These are phyloP conservation scores for Schoenoplectus tabernaemontani DNA, from an alignment of 202 grass and related monocot genomes.

Conservation along the genomic window DNA sequence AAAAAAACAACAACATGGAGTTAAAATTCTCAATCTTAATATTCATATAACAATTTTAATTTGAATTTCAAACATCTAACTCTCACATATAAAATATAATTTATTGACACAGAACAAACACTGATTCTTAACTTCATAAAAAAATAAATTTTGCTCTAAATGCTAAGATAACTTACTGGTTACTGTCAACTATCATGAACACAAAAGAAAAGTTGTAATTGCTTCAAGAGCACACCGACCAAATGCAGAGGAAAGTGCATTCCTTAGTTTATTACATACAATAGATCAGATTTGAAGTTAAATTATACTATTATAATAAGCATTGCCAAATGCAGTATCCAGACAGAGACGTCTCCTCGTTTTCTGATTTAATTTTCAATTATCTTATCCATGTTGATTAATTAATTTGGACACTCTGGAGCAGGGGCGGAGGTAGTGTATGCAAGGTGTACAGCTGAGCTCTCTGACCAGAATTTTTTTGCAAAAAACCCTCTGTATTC, in stretches of 20 bases:
- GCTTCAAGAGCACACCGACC: not conserved
- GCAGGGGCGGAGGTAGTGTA: too few relatives aligned
- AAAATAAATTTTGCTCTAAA: not conserved
- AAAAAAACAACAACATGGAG: too few relatives aligned
- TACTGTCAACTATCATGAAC: not conserved
- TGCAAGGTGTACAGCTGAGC: too few relatives aligned
- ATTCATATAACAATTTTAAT: too few relatives aligned
- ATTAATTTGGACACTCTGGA: not conserved
- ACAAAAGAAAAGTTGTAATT: not conserved
- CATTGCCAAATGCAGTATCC: not conserved
- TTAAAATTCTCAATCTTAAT: too few relatives aligned
- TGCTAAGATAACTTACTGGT: not conserved
- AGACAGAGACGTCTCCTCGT: not conserved
- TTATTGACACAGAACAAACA: too few relatives aligned
- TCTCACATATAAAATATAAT: too few relatives aligned
- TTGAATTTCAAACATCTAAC: too few relatives aligned
- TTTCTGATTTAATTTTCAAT: not conserved
- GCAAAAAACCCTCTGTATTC: too few relatives aligned
- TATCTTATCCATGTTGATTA: not conserved
- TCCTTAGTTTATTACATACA: not conserved
- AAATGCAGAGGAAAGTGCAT: not conserved
- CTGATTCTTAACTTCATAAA: too few relatives aligned
- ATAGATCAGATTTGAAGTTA: not conserved
- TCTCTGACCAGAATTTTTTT: too few relatives aligned
- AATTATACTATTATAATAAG: not conserved